These are phyloP conservation scores for Trichothecium sympodiale DNA, from an alignment of 2,329 filamentous ascomycete species.

Conservation along the genomic window DNA sequence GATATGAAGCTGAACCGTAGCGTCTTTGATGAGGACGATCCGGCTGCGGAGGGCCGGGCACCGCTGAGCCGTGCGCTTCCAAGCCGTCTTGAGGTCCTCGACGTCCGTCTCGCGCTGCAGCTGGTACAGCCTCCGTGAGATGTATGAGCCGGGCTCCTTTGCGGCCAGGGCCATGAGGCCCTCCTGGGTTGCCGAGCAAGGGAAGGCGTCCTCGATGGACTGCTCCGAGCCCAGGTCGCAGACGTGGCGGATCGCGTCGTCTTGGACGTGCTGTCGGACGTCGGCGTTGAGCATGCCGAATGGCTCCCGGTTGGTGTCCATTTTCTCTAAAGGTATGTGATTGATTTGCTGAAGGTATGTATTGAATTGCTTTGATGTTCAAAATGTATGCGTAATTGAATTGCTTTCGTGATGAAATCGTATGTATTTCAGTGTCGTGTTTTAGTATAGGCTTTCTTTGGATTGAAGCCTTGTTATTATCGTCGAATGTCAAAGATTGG, in stretches of 20 bases:
- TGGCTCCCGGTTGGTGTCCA: no score
- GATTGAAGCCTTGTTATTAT: no score
- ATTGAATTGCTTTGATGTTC: no score
- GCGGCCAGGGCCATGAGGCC: background rate
- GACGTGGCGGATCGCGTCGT: background rate
- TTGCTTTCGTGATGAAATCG: no score
- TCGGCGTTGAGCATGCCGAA: no score
- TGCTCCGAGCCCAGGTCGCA: background rate
- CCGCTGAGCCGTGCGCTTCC: conserved; percentile 8
- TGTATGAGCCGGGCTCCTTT: conserved; percentile 1
- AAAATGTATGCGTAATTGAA: no score
- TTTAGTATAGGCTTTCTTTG: no score
- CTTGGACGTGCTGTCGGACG: background rate
- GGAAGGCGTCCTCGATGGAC: conserved; percentile 1
- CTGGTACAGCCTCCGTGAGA: background rate
- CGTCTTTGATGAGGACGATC: conserved; percentile 3
- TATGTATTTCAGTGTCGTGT: no score
- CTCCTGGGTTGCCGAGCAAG: background rate
- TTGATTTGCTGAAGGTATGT: no score
- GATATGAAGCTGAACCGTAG: conserved; percentile 6
- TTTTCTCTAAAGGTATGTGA: no score
- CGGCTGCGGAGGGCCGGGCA: conserved; percentile 10
- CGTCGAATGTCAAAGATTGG: no score
- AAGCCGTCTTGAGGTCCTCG: conserved; percentile 7
- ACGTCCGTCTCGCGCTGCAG: conserved; percentile 5